Evolutionary conservation across 2,329 filamentous ascomycete genomes (phyloP), one percentile per base, ranked within the genome.

Genomic region (Lecanicillium sp.): DNA sequence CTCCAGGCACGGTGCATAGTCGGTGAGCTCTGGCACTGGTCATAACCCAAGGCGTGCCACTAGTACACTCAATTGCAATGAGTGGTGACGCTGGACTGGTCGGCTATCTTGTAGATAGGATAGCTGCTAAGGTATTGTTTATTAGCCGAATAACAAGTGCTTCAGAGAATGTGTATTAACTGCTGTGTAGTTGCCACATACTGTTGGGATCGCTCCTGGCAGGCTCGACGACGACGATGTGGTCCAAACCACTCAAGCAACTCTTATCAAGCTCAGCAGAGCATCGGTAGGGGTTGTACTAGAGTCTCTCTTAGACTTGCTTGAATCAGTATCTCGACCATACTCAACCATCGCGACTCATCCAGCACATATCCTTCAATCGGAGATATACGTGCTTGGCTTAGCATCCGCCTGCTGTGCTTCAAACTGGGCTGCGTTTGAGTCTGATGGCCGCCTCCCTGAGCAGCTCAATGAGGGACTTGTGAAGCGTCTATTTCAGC

Each of bases 391-490:
- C 49, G 62, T 82, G n/a, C 58, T 83, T 36, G 69, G 73, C 34
- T 62, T 84, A 30, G 66, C 79, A 27, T 75, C 78, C 52, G 78
- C 83, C 50, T 84, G 79, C 53, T 83, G 77, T 48, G 68, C 71
- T 36, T 70, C 72, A 38, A 71, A 79, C 52, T 82, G 78, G 77
- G 60, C 69, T 19, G 58, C 62, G 29, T 52, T 41, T 19, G 44
- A 45, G 14, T 29, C 34, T 10, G 42, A 44, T 3, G 41, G 20
- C 5, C 19, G 37, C 10, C 22, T 29, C 2, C 33, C 43, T 4
- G 41, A 44, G 20, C 51, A 63, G 2, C 57, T 81, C 17, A 66
- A 69, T 17, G 66, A 72, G 34, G 55, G 61, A 17, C 59, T 81
- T 11, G 71, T 79, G 27, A 63, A 55, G 34, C 72, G 76, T 37